Evolutionary conservation across 1,284 basidiomycete species (phyloP).

Genomic region (Sporisorium graminicola): DNA sequence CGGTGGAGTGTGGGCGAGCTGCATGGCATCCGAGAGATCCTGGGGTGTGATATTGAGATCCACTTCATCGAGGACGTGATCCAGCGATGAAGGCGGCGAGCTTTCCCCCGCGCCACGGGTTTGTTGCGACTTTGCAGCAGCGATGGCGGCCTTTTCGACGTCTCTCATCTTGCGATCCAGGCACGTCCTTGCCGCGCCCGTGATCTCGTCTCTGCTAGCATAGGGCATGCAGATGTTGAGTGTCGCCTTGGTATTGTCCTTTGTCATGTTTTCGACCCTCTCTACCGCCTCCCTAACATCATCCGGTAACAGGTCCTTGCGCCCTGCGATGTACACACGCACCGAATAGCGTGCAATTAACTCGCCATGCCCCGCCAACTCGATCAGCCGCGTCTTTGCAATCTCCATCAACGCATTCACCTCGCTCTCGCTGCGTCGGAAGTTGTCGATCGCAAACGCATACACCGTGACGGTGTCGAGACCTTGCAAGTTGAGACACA

Average conservation of each 20-base stretch:
- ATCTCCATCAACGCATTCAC: constrained; percentile 89
- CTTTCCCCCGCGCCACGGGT: neutral
- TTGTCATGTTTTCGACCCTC: constrained; percentile 84
- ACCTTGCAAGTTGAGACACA: constrained; percentile 61
- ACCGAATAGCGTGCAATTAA: constrained; percentile 77
- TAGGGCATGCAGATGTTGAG: constrained; percentile 97
- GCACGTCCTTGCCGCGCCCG: constrained; percentile 32
- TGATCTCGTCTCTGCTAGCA: constrained; percentile 90
- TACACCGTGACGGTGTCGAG: constrained; percentile 83
- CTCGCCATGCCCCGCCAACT: constrained; percentile 82
- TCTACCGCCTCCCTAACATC: constrained; percentile 79
- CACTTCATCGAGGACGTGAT: constrained; percentile 12
- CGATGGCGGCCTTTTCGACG: constrained; percentile 34
- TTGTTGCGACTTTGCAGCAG: constrained; percentile 8
- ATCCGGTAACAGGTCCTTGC: constrained; percentile 80
- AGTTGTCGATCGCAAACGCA: constrained; percentile 97
- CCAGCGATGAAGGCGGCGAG: neutral
- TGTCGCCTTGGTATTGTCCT: constrained; percentile 83
- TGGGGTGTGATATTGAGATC: constrained; percentile 15
- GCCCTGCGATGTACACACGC: constrained; percentile 85
- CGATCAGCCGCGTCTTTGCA: constrained; percentile 83
- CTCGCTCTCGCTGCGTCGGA: constrained; percentile 87
- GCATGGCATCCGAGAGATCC: constrained; percentile 47
- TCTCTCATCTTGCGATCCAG: constrained; percentile 35
- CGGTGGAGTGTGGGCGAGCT: constrained; percentile 78